Evolutionary conservation across 2,329 filamentous ascomycete genomes (phyloP), one percentile per base, ranked within the genome.

Genomic region (Colletotrichum agaves): DNA sequence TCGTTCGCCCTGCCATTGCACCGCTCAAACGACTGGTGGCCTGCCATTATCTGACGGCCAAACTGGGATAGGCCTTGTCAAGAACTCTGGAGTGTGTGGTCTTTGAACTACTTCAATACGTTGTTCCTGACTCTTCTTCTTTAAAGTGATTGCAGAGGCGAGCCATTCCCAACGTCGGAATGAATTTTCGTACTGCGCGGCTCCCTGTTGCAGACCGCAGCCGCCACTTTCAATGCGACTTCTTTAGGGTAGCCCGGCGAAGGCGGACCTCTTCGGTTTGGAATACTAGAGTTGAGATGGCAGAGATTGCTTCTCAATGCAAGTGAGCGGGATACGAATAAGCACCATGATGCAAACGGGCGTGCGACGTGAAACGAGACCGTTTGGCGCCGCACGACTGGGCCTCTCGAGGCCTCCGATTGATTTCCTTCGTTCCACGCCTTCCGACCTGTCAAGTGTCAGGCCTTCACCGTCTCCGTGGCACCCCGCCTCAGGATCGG

Each of bases 241-340:
- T 8, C 12, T 46, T 5, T 23, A 23, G 61, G 63, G 19, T 39
- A 41, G n/a, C 61, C 39, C 50, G 17, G 63, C 47, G 27, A 65
- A n/a, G 6, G n/a, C 57, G 53, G 47, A 43, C 41, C 33, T 47
- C n/a, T 27, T 47, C 41, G 53, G 47, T 21, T 64, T 64, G 53
- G 33, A 55, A 39, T 39, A 60, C 53, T 39, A 60, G 21, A 59
- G 61, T 65, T 67, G 65, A 65, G 65, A 67, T 67, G 65, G 61
- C 65, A 67, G 65, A 67, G 33, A 67, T 67, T 67, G 41, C 65
- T 23, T 65, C 61, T 67, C 47, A 65, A 64, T 60, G 64, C 64
- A 39, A 55, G 35, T 21, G 44, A 35, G 33, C 27, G 35, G 41
- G 52, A 64, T 21, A 53, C 15, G 46, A 37, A 53, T 23, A 43